These are phyloP conservation scores for Tolypocladium pustulatum DNA, from an alignment of 2,329 filamentous ascomycete genomes.

Conservation along the genomic window DNA sequence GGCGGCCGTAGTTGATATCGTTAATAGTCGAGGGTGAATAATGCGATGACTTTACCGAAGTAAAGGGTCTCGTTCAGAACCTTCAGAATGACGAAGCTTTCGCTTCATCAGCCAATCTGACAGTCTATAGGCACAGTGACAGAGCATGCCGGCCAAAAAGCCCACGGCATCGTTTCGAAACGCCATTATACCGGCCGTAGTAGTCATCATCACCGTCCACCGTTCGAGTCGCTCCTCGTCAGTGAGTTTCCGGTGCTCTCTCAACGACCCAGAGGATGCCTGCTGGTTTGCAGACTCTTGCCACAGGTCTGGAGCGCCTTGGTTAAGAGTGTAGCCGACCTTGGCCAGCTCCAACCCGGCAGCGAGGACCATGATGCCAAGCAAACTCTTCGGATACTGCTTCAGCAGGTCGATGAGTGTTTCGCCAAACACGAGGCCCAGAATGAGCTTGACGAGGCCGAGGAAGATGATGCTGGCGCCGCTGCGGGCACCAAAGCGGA, in stretches of 20 bases:
- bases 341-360: constrained; percentile 80
- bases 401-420: constrained; percentile 61
- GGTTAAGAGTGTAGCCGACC: constrained; percentile 75
- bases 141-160: constrained; percentile 71
- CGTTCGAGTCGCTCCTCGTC: constrained; percentile 62
- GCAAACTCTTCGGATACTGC: constrained; percentile 62
- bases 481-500: constrained; percentile 81
- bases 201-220: constrained; percentile 87
- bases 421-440: constrained; percentile 68
- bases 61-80: constrained; percentile 19
- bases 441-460: constrained; percentile 60
- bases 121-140: constrained; percentile 57
- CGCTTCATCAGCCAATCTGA: constrained; percentile 31
- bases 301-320: constrained; percentile 54
- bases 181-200: constrained; percentile 68
- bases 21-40: background rate
- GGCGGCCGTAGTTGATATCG: background rate
- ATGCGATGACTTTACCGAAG: constrained; percentile 9
- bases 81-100: constrained; percentile 12
- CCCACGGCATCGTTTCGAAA: constrained; percentile 88
- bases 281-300: constrained; percentile 35
- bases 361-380: constrained; percentile 84
- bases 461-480: constrained; percentile 75
- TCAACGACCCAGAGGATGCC: constrained; percentile 18
- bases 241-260: constrained; percentile 41